Conservation (phyloP, 2,329 filamentous ascomycete genomes). For the Colletotrichum liriopes region DNA sequence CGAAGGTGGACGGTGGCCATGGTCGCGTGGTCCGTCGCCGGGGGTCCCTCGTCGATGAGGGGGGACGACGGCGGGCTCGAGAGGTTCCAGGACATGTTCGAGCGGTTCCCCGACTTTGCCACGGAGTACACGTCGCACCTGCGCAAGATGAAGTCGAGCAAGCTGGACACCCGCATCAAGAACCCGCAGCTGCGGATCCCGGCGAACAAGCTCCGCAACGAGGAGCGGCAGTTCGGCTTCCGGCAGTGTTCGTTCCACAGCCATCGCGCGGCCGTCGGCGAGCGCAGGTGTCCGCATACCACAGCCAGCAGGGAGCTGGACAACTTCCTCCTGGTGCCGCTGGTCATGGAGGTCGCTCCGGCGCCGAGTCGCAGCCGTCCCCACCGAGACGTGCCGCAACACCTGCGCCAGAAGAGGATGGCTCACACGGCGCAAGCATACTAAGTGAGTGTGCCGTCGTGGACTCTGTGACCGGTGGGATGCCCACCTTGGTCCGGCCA, state of each 20-base stretch:
- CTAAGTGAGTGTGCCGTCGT: neutral
- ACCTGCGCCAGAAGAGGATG: constrained; percentile 10
- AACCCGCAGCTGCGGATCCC: constrained; percentile 73
- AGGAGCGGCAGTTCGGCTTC: constrained; percentile 73
- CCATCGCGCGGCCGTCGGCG: constrained; percentile 68
- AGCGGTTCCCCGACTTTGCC: constrained; percentile 61
- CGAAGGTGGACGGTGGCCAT: constrained; percentile 74
- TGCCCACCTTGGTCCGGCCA: constrained; percentile 10
- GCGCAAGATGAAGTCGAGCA: constrained; percentile 65
- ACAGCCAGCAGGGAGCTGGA: constrained; percentile 38
- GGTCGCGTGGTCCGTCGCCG: constrained; percentile 69
- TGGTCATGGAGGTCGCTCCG: constrained; percentile 40
- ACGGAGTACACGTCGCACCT: constrained; percentile 68
- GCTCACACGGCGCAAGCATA: constrained; percentile 21
- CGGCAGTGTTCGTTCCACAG: constrained; percentile 74
- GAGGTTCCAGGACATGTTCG: constrained; percentile 61
- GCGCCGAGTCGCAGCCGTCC: constrained; percentile 3
- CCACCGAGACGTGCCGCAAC: constrained; percentile 17
- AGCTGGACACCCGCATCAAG: constrained; percentile 69
- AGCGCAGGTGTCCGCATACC: constrained; percentile 67
- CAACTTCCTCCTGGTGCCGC: constrained; percentile 44
- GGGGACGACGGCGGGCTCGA: constrained; percentile 38
- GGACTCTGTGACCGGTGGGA: neutral
- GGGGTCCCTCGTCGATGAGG: constrained; percentile 49
- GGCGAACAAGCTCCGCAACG: constrained; percentile 69